Conservation (phyloP, 2,329 filamentous ascomycete species). For the Botryotinia globosa region DNA sequence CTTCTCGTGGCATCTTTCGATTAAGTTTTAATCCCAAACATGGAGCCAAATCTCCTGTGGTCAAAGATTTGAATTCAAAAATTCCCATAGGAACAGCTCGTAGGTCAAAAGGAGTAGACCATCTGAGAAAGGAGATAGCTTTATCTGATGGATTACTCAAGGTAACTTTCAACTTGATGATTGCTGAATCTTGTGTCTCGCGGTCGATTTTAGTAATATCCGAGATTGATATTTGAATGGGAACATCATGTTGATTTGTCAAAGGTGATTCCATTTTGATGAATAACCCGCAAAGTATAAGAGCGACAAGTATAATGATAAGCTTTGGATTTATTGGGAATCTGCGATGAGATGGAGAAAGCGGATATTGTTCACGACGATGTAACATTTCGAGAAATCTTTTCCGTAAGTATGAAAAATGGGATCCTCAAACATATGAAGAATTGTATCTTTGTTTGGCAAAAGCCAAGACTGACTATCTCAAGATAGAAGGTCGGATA, state of each 20-base stretch:
- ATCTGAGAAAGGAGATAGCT: constrained; percentile 40
- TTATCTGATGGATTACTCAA: constrained; percentile 33
- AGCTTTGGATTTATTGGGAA: not conserved
- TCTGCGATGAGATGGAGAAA: not conserved
- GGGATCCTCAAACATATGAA: not conserved
- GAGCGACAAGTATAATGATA: not conserved
- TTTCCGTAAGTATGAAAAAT: not conserved
- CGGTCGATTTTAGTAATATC: not conserved
- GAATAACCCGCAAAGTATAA: not conserved
- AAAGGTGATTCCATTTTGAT: not conserved
- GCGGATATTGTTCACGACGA: not conserved
- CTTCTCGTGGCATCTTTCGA: constrained; percentile 37
- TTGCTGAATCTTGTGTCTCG: constrained; percentile 1
- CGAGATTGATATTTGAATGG: constrained; percentile 2
- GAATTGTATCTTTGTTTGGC: not conserved
- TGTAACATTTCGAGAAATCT: not conserved
- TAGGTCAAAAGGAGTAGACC: constrained; percentile 41
- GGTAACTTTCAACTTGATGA: constrained; percentile 21
- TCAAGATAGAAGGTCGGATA: constrained; percentile 11
- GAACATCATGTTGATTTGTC: not conserved
- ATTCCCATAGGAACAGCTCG: constrained; percentile 36
- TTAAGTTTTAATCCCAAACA: constrained; percentile 29
- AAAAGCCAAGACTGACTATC: not conserved
- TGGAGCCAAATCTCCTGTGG: constrained; percentile 21
- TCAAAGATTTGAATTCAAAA: constrained; percentile 37